Percentiles rank a stretch among this genome's conserved stretches.
Conservation (phyloP, 805 yeast genomes). For the Cyberlindnera amylophila region DNA sequence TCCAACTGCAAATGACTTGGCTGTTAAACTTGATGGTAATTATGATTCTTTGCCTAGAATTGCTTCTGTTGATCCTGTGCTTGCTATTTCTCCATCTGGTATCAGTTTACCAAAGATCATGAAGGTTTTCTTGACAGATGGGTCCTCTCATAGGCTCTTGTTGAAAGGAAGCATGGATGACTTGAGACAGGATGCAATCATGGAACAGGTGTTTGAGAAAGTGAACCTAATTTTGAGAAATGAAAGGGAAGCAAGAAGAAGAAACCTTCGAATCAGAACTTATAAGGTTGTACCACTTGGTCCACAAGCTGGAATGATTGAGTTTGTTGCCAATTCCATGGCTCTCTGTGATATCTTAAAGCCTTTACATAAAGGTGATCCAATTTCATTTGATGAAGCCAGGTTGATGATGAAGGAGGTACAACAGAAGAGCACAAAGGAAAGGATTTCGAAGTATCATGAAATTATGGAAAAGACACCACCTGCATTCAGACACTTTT, state of each 20-base stretch:
- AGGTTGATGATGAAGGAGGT: constrained; percentile 57
- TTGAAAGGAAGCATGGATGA: constrained; percentile 90
- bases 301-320: constrained; percentile 82
- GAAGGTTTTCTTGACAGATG: constrained; percentile 51
- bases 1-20: constrained; percentile 55
- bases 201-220: constrained; percentile 94
- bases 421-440: constrained; percentile 42
- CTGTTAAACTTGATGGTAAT: constrained; percentile 36
- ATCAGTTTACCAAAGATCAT: constrained; percentile 84
- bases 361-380: constrained; percentile 58
- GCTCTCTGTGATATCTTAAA: constrained; percentile 67
- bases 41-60: constrained; percentile 50
- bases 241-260: constrained; percentile 51
- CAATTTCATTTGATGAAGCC: constrained; percentile 51
- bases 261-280: constrained; percentile 67
- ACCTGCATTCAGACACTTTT: constrained; percentile 72
- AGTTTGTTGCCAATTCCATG: constrained; percentile 75
- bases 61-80: constrained; percentile 36
- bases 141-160: constrained; percentile 53
- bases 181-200: constrained; percentile 89
- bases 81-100: constrained; percentile 75
- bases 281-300: constrained; percentile 91
- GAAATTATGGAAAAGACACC: constrained; percentile 46
- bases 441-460: constrained; percentile 42
- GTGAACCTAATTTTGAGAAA: constrained; percentile 63